These are phyloP conservation scores for Mucor saturninus DNA, from an alignment of 371 early-diverging fungal species.

Conservation along the genomic window DNA sequence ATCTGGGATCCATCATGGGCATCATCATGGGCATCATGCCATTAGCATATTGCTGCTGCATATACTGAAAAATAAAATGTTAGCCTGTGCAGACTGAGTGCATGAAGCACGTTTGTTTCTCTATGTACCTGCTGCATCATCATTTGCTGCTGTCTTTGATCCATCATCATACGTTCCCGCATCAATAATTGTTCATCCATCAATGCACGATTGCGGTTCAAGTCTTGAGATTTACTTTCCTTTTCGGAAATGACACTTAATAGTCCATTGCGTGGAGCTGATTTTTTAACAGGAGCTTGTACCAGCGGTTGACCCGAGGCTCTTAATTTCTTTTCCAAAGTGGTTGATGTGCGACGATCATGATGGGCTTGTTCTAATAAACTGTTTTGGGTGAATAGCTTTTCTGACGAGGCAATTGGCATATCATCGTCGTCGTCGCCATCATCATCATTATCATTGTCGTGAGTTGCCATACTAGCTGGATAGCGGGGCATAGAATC, in stretches of 20 bases:
- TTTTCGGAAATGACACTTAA: slow-evolving; percentile 47
- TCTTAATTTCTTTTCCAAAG: slow-evolving; percentile 20
- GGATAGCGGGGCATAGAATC: slow-evolving; percentile 14
- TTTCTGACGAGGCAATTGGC: slow-evolving; percentile 28
- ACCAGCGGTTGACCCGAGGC: slow-evolving; percentile 42
- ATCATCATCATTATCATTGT: slow-evolving; percentile 9
- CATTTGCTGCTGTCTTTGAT: slow-evolving; percentile 43
- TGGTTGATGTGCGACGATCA: neutral
- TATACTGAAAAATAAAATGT: slow-evolving; percentile 14
- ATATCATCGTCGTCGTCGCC: slow-evolving; percentile 23
- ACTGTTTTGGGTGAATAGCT: slow-evolving; percentile 34
- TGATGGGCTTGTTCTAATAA: slow-evolving; percentile 19
- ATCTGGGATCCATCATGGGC: slow-evolving; percentile 44
- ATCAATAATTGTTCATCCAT: slow-evolving; percentile 26
- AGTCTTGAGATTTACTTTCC: slow-evolving; percentile 26
- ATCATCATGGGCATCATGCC: slow-evolving; percentile 38
- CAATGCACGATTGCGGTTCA: slow-evolving; percentile 19
- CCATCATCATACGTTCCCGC: slow-evolving; percentile 42
- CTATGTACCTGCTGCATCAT: slow-evolving; percentile 36
- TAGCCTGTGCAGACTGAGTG: slow-evolving; percentile 1
- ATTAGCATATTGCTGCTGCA: slow-evolving; percentile 16
- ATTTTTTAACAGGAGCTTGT: slow-evolving; percentile 29
- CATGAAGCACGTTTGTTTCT: slow-evolving; percentile 11
- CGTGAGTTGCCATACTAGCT: slow-evolving; percentile 4
- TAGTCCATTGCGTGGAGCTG: slow-evolving; percentile 35